phyloP scores from a whole-genome alignment of 2,329 filamentous ascomycete genomes.

The Fusarium sp. region DNA sequence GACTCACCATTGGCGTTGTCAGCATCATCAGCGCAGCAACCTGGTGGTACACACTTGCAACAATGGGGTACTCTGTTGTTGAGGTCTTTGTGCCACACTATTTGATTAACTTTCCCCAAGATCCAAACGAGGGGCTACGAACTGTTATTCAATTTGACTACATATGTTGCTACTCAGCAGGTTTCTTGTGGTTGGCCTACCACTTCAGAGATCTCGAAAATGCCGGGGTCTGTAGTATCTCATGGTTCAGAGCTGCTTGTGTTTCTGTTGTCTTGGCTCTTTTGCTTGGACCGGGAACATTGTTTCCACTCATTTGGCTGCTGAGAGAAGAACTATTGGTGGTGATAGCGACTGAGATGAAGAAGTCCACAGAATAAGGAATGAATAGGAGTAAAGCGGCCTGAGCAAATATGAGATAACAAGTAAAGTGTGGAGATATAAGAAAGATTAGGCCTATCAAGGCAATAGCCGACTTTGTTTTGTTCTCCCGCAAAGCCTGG shows the following conservation, averaged over 20 bases:
- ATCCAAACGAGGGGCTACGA: slow-evolving; percentile 24
- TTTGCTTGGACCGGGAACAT: slow-evolving; percentile 30
- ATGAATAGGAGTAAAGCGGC: too few relatives aligned
- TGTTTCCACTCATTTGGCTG: slow-evolving; percentile 39
- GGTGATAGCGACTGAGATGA: background rate
- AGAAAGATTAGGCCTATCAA: slow-evolving; percentile 22
- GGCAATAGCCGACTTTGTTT: slow-evolving; percentile 6
- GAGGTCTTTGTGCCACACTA: slow-evolving; percentile 46
- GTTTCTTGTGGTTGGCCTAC: slow-evolving; percentile 44
- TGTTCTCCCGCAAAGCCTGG: too few relatives aligned
- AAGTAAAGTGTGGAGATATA: too few relatives aligned
- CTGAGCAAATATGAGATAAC: background rate
- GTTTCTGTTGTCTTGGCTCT: background rate
- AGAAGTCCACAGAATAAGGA: background rate
- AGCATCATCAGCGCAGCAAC: slow-evolving; percentile 8
- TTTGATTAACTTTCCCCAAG: slow-evolving; percentile 33
- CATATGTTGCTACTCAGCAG: slow-evolving; percentile 35
- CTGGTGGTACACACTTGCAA: slow-evolving; percentile 41
- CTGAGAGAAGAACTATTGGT: slow-evolving; percentile 37
- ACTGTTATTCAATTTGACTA: slow-evolving; percentile 49
- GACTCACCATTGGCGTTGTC: slow-evolving; percentile 3
- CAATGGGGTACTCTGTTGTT: slow-evolving; percentile 1
- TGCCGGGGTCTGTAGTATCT: slow-evolving; percentile 28
- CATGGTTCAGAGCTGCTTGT: slow-evolving; percentile 3
- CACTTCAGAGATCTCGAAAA: slow-evolving; percentile 43